These are phyloP conservation scores for Meyerozyma sp. DNA, from an alignment of 1,139 yeast species.

Conservation along the genomic window DNA sequence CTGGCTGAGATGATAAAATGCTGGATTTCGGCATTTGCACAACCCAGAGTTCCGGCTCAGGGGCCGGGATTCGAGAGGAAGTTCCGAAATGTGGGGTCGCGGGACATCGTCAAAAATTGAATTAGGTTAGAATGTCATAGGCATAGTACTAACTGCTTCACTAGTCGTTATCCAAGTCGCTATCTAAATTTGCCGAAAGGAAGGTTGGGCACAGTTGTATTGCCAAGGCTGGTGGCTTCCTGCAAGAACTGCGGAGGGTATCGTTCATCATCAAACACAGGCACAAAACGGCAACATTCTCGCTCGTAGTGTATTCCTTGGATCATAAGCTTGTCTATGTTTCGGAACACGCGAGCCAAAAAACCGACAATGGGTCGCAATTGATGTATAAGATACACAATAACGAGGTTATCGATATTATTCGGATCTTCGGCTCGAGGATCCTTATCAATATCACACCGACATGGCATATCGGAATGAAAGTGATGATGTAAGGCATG, in stretches of 20 bases:
- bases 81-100: not conserved
- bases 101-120: not conserved
- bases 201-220: not conserved
- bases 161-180: not conserved
- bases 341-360: slow-evolving; percentile 18
- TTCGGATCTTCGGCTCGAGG: slow-evolving; percentile 17
- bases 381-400: slow-evolving; percentile 34
- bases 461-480: slow-evolving; percentile 18
- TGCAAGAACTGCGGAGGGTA: slow-evolving; percentile 21
- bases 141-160: no score
- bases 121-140: no score
- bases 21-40: no score
- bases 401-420: slow-evolving; percentile 31
- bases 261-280: slow-evolving; percentile 24
- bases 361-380: slow-evolving; percentile 26
- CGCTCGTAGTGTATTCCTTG: slow-evolving; percentile 33
- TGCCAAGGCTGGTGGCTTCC: not conserved
- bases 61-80: no score
- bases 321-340: slow-evolving; percentile 27
- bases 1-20: no score
- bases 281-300: slow-evolving; percentile 11
- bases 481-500: slow-evolving; percentile 31
- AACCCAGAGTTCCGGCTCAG: no score
- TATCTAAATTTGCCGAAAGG: slow-evolving; percentile 8
- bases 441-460: slow-evolving; percentile 19